Evolutionary conservation across 1,284 basidiomycete species (phyloP), one percentile per base, ranked within the genome.

Genomic region (Pterulicium gracile): DNA sequence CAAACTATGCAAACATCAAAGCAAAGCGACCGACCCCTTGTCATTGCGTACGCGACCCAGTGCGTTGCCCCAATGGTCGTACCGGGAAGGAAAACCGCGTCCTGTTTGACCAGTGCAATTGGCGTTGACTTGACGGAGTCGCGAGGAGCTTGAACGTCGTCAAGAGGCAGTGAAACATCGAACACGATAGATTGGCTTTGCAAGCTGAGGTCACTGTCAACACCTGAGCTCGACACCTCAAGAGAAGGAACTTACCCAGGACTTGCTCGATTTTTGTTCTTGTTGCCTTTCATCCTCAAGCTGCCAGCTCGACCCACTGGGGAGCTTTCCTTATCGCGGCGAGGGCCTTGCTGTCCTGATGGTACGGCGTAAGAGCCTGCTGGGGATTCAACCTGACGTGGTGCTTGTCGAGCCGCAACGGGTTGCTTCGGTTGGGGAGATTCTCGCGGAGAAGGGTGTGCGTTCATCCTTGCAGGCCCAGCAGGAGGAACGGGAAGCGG

Each of bases 21-120:
- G 18, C 42, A 42, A 20, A 22, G 54, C 59, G 2, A n/a, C n/a
- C n/a, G 48, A 77, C 82, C 85, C 64, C 81, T 80, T n/a, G 82
- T 88, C 88, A 90, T 89, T 17, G 84, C 86, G 57, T 90, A 90
- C 12, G 87, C 86, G 50, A 90, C 87, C 83, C 86, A 89, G 56
- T 86, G 81, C 3, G 85, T 88, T 7, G 85, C 86, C 7, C 86
- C 87, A 47, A 90, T 89, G 22, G 87, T 90, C 10, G 82, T 81
- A 5, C 87, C 87, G 45, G 82, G 82, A 45, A 87, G 64, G 65
- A 88, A 89, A 19, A 82, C 74, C 12, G 84, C 67, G 51, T 88
- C 87, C 53, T 89, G 83, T 60, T 80, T 83, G 56, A 89, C 84
- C 36, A 88, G 69, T 15, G 87, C 86, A 49, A 90, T 89, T 3